Conservation (phyloP, 495 filamentous ascomycete genomes). For the Jackrogersella minutella region DNA sequence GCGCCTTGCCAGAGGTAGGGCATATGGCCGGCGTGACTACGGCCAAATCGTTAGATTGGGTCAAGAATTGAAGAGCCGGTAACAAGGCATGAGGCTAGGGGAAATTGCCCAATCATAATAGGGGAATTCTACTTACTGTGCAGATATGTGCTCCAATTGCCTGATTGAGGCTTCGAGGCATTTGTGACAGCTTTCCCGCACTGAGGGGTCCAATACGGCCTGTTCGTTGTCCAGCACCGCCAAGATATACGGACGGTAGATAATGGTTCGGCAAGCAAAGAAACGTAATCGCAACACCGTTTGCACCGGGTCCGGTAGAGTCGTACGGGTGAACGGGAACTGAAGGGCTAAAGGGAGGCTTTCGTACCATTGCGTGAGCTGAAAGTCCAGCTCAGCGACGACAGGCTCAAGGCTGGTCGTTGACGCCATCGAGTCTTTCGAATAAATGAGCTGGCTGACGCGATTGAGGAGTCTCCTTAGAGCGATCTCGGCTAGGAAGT, state of each 20-base stretch:
- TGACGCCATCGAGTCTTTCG: slow-evolving; percentile 72
- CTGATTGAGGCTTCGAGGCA: slow-evolving; percentile 83
- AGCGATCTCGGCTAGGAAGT: slow-evolving; percentile 83
- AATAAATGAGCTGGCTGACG: slow-evolving; percentile 83
- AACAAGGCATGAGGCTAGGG: slow-evolving; percentile 34
- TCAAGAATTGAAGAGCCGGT: slow-evolving; percentile 35
- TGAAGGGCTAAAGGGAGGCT: slow-evolving; percentile 74
- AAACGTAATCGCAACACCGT: slow-evolving; percentile 81
- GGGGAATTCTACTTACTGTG: slow-evolving; percentile 64
- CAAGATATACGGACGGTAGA: slow-evolving; percentile 82
- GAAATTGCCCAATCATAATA: slow-evolving; percentile 34
- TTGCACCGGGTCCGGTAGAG: slow-evolving; percentile 75
- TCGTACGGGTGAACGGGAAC: slow-evolving; percentile 72
- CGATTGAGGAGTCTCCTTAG: slow-evolving; percentile 77
- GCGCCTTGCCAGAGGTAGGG: slow-evolving; percentile 90
- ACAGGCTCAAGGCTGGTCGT: slow-evolving; percentile 76
- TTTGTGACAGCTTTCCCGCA: slow-evolving; percentile 79
- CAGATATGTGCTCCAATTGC: slow-evolving; percentile 80
- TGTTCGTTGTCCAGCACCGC: slow-evolving; percentile 81
- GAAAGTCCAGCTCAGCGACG: slow-evolving; percentile 80
- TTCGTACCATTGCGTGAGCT: slow-evolving; percentile 85
- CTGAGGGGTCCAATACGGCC: slow-evolving; percentile 69
- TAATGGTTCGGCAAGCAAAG: slow-evolving; percentile 85
- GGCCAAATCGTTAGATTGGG: slow-evolving; percentile 56
- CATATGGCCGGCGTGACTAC: slow-evolving; percentile 80